Conservation (phyloP, 305 asterid species). For the Fraxinus dipetala region DNA sequence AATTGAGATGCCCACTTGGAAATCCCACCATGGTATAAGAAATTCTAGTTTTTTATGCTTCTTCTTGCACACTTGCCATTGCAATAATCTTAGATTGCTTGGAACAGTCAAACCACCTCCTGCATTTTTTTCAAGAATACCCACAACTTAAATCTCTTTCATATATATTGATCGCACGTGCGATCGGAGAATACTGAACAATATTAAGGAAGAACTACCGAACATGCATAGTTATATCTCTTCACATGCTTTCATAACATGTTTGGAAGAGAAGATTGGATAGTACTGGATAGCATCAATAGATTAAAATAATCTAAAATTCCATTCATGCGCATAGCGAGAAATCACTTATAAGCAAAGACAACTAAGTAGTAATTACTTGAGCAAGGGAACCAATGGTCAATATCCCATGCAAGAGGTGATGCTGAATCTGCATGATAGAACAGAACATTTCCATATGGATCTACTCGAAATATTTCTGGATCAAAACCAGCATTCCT, state of each 20-base stretch:
- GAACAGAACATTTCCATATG: conserved; percentile 81
- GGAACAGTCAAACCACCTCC: conserved; percentile 98
- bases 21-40: conserved; percentile 96
- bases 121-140: conserved; percentile 22
- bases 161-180: background rate
- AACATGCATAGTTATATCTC: background rate
- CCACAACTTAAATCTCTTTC: background rate
- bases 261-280: background rate
- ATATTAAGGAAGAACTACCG: background rate
- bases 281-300: background rate
- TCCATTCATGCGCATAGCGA: background rate
- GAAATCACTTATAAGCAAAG: background rate
- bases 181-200: background rate
- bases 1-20: conserved; percentile 84
- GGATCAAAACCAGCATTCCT: conserved; percentile 99
- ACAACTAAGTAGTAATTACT: conserved; percentile 40
- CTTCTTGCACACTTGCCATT: conserved; percentile 87
- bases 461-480: conserved; percentile 82
- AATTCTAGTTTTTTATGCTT: conserved; percentile 84
- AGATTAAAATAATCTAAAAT: background rate
- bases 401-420: conserved; percentile 95
- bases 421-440: conserved; percentile 95
- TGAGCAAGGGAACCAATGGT: conserved; percentile 98
- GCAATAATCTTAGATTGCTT: conserved; percentile 81
- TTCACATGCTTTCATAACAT: background rate